Evolutionary conservation across 306 rosid species (phyloP).

Genomic region (Cicer cuneatum): DNA sequence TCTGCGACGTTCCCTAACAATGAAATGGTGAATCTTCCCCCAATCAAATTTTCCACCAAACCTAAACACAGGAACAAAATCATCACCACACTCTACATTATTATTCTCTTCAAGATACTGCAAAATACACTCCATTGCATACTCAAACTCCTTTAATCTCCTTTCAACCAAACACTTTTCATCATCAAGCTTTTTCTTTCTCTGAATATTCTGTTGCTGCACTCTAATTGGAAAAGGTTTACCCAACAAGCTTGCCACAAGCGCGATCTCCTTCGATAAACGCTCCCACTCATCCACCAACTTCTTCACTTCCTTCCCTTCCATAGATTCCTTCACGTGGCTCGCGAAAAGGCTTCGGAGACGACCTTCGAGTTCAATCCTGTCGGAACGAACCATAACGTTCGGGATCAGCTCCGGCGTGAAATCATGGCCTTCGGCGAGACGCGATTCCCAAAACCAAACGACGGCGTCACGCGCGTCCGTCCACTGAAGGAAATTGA

Average conservation of each 20-base stretch:
- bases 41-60: constrained; percentile 56
- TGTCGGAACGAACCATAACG: constrained; percentile 54
- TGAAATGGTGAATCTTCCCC: constrained; percentile 56
- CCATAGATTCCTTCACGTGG: constrained; percentile 53
- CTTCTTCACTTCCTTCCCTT: constrained; percentile 61
- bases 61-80: constrained; percentile 48
- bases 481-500: constrained; percentile 59
- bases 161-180: constrained; percentile 54
- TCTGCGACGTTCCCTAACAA: constrained; percentile 72
- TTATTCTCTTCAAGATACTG: constrained; percentile 52
- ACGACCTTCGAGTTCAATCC: constrained; percentile 53
- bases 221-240: not conserved
- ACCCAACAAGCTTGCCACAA: not conserved
- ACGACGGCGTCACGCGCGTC: constrained; percentile 65
- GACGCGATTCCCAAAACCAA: constrained; percentile 66
- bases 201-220: not conserved
- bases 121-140: constrained; percentile 67
- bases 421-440: constrained; percentile 55
- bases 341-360: constrained; percentile 53
- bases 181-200: constrained; percentile 42
- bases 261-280: constrained; percentile 45
- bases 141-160: constrained; percentile 69
- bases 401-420: constrained; percentile 51
- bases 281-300: constrained; percentile 52
- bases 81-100: constrained; percentile 27